A percentile compares a stretch with the other conserved stretches of the same genome.
Evolutionary conservation across 768 basidiomycete genomes (phyloP).

Genomic region (Calvatia gigantea): DNA sequence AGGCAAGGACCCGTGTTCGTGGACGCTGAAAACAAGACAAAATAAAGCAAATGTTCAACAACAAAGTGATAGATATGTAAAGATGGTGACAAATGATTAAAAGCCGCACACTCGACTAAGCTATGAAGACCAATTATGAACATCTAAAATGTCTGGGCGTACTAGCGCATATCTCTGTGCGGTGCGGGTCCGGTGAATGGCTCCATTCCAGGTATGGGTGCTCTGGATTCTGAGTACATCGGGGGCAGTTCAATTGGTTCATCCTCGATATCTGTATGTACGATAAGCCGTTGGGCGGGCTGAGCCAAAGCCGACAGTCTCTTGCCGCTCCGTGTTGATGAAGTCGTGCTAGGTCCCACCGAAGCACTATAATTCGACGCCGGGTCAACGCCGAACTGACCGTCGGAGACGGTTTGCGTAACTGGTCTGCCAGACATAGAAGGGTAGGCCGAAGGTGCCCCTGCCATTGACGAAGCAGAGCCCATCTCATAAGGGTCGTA

Average conservation of each 20-base stretch:
- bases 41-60: too few species aligned
- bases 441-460: neutral
- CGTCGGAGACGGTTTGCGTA: neutral
- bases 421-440: neutral
- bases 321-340: neutral
- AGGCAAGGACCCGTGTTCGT: neutral
- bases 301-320: neutral
- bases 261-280: conserved; percentile 26
- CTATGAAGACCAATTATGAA: neutral
- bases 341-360: neutral
- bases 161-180: neutral
- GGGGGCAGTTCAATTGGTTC: conserved; percentile 29
- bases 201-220: conserved; percentile 22
- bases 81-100: too few species aligned
- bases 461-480: neutral
- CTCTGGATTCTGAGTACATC: conserved; percentile 25
- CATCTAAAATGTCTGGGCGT: neutral
- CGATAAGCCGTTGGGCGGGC: conserved; percentile 17
- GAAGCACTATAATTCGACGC: neutral
- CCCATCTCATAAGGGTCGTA: conserved; percentile 1
- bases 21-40: too few species aligned
- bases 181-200: conserved; percentile 4
- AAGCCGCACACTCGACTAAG: too few species aligned
- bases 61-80: too few species aligned
- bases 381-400: neutral